A percentile compares a stretch with the other conserved stretches of the same genome.
Conservation (phyloP, 495 filamentous ascomycete species). For the Thozetella sp. region DNA sequence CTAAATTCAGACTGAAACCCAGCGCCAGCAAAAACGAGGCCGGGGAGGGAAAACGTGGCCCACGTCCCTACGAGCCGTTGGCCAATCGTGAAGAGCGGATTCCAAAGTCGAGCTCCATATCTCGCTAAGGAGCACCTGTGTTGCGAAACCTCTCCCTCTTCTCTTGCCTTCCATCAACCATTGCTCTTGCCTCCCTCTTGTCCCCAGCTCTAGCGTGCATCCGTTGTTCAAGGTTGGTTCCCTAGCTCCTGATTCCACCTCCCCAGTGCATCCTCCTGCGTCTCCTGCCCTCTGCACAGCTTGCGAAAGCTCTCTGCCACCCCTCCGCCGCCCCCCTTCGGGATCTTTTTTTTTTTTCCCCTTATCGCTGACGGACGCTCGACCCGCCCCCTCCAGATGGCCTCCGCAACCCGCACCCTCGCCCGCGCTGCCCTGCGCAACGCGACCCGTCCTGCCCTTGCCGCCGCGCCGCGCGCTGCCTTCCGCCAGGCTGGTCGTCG, state of each 20-base stretch:
- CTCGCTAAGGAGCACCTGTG: background rate
- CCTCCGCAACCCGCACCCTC: slow-evolving; percentile 47
- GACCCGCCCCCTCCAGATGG: slow-evolving; percentile 35
- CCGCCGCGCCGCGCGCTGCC: slow-evolving; percentile 53
- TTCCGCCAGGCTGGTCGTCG: slow-evolving; percentile 69
- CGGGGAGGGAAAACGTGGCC: background rate
- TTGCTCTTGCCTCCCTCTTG: background rate
- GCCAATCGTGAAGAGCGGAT: background rate
- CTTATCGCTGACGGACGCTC: slow-evolving; percentile 23
- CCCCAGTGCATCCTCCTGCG: background rate
- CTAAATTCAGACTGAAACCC: background rate
- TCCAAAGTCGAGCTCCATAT: background rate
- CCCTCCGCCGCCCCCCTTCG: background rate
- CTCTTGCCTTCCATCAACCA: background rate
- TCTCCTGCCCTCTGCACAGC: background rate
- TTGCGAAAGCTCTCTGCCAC: no score
- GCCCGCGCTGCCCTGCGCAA: slow-evolving; percentile 62
- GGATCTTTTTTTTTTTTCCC: slow-evolving; percentile 18
- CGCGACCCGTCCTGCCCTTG: slow-evolving; percentile 47
- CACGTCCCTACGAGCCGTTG: background rate
- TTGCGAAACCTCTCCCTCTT: background rate
- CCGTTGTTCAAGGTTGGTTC: background rate
- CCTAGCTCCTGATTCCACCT: background rate
- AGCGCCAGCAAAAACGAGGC: background rate
- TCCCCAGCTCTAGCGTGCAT: background rate